A percentile compares a stretch with the other conserved stretches of the same genome.
Evolutionary conservation across 805 yeast species (phyloP).

Genomic region (Saturnispora mendoncae): DNA sequence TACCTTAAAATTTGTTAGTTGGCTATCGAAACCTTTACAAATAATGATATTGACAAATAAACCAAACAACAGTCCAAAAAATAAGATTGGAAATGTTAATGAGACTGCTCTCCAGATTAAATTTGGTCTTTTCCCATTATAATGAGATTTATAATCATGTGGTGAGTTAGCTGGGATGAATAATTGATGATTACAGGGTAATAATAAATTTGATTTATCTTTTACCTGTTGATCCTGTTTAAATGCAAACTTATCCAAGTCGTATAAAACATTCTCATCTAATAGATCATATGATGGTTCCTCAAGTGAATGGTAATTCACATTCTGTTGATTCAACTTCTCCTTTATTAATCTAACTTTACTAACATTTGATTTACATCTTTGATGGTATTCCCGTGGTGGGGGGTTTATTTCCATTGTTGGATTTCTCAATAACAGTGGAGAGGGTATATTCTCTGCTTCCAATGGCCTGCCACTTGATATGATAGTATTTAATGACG

Average conservation of each 20-base stretch:
- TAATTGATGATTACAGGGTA: no score
- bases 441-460: no score
- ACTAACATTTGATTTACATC: neutral
- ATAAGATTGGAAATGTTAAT: neutral
- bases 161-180: constrained; percentile 27
- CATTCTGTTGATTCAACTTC: neutral
- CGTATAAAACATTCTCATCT: neutral
- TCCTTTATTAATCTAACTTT: neutral
- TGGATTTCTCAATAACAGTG: neutral
- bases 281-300: neutral
- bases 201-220: no score
- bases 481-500: no score
- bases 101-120: neutral
- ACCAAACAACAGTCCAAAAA: neutral
- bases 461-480: no score
- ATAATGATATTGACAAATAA: constrained; percentile 20
- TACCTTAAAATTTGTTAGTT: constrained; percentile 21
- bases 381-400: neutral
- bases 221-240: no score
- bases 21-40: constrained; percentile 23
- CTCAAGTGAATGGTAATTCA: neutral
- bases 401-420: neutral
- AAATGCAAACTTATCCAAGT: neutral
- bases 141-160: constrained; percentile 26
- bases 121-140: neutral